A percentile compares a stretch with the other conserved stretches of the same genome.
Evolutionary conservation across 306 rosid species (phyloP).

Genomic region (Sechiopsis laciniata): DNA sequence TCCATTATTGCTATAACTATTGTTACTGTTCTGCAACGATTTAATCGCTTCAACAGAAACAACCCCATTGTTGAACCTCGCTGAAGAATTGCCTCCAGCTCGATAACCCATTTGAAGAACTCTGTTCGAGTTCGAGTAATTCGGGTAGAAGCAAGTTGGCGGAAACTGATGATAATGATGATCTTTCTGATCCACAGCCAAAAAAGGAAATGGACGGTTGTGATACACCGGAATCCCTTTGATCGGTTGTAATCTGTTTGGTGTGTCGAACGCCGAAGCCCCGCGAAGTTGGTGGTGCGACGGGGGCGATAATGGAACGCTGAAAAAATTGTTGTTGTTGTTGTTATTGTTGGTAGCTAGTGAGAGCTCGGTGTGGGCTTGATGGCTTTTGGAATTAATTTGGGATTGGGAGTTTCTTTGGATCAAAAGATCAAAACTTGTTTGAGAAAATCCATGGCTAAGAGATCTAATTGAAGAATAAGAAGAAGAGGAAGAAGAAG

Average conservation of each 20-base stretch:
- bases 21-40: conserved; percentile 11
- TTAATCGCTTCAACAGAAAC: conserved; percentile 36
- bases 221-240: conserved; percentile 87
- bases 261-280: conserved; percentile 47
- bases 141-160: conserved; percentile 28
- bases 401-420: conserved; percentile 21
- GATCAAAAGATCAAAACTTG: conserved; percentile 25
- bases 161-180: conserved; percentile 13
- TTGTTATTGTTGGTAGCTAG: conserved; percentile 32
- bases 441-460: conserved; percentile 13
- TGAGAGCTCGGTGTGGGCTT: conserved; percentile 68
- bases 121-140: conserved; percentile 6
- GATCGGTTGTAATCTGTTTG: conserved; percentile 46
- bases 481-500: conserved; percentile 20
- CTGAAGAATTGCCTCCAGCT: background rate
- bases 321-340: too few species aligned
- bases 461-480: conserved; percentile 19
- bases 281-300: conserved; percentile 30
- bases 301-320: conserved; percentile 17
- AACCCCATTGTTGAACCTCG: conserved; percentile 34
- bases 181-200: conserved; percentile 44
- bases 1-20: conserved; percentile 4
- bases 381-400: conserved; percentile 19
- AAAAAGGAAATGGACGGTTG: conserved; percentile 75
- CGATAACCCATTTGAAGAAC: conserved; percentile 12